Percentiles rank a stretch among this genome's conserved stretches.
phyloP scores from a whole-genome alignment of 164 flowering plant genomes.

The Malania oleifera region DNA sequence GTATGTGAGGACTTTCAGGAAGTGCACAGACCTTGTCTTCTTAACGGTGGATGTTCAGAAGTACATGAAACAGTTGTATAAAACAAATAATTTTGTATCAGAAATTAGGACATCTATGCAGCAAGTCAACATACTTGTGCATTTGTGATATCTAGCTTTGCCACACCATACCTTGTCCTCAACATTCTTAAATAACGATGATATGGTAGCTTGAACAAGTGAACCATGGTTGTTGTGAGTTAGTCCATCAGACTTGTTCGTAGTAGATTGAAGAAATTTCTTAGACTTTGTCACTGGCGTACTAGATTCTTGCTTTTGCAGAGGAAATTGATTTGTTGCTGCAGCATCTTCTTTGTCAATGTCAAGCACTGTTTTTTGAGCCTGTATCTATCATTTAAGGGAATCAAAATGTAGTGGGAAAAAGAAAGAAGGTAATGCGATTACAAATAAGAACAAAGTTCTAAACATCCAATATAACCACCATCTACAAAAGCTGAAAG shows the following conservation, averaged over 20 bases:
- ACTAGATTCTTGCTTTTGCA: conserved; percentile 19
- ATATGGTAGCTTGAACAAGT: conserved; percentile 50
- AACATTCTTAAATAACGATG: conserved; percentile 56
- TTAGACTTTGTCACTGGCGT: conserved; percentile 22
- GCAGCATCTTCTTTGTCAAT: conserved; percentile 21
- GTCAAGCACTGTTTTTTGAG: conserved; percentile 16
- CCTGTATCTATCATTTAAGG: conserved; percentile 33
- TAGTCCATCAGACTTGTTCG: neutral
- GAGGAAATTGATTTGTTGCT: conserved; percentile 12
- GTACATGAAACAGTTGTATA: no score
- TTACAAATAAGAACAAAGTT: neutral
- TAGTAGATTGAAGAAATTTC: conserved; percentile 14
- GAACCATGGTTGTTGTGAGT: conserved; percentile 25
- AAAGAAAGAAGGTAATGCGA: no score
- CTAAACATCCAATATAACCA: neutral
- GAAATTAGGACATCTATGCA: no score
- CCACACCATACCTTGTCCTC: conserved; percentile 46
- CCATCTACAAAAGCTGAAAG: conserved; percentile 6
- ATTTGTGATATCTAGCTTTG: no score
- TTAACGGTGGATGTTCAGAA: no score
- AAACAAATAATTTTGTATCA: no score
- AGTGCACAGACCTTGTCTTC: no score
- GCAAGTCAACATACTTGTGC: no score
- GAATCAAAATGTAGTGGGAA: neutral
- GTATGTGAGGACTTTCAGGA: no score